A percentile compares a stretch with the other conserved stretches of the same genome.
phyloP scores from a whole-genome alignment of 768 basidiomycete species.

The Agaricus blazei region DNA sequence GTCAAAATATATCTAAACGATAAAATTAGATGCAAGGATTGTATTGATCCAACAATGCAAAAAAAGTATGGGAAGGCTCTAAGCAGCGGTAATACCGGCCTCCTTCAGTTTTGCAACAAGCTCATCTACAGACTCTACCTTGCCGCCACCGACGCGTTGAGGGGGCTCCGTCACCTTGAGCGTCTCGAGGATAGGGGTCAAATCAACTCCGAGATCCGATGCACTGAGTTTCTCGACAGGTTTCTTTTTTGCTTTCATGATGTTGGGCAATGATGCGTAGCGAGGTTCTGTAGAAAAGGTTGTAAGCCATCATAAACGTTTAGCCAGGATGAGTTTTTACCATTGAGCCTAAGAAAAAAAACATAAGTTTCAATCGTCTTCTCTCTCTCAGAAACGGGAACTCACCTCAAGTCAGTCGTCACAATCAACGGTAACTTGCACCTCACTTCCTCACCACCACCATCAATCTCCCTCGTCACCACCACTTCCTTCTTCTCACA shows the following conservation, averaged over 20 bases:
- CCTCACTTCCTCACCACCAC: slow-evolving; percentile 80
- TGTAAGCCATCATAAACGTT: background rate
- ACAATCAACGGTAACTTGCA: slow-evolving; percentile 80
- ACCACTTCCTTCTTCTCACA: slow-evolving; percentile 54
- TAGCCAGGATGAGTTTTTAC: slow-evolving; percentile 28
- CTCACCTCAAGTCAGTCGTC: slow-evolving; percentile 90
- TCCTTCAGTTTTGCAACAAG: slow-evolving; percentile 86
- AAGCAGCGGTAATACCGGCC: slow-evolving; percentile 53
- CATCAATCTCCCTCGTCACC: slow-evolving; percentile 91
- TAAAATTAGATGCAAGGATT: background rate
- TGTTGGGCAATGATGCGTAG: slow-evolving; percentile 95
- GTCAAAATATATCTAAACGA: no score
- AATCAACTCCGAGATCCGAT: slow-evolving; percentile 78
- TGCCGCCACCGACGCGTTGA: slow-evolving; percentile 85
- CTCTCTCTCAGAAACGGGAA: slow-evolving; percentile 2
- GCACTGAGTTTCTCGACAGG: slow-evolving; percentile 79
- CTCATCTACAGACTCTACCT: slow-evolving; percentile 89
- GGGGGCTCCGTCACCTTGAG: slow-evolving; percentile 88
- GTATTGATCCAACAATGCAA: background rate
- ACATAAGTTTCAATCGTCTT: background rate
- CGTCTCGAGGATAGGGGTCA: slow-evolving; percentile 77
- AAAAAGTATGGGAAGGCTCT: background rate
- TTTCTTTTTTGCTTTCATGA: slow-evolving; percentile 99
- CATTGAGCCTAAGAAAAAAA: slow-evolving; percentile 55
- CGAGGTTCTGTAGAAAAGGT: slow-evolving; percentile 65